Evolutionary conservation across 768 basidiomycete genomes (phyloP), one percentile per base, ranked within the genome.

Genomic region (Gautieria morchelliformis): DNA sequence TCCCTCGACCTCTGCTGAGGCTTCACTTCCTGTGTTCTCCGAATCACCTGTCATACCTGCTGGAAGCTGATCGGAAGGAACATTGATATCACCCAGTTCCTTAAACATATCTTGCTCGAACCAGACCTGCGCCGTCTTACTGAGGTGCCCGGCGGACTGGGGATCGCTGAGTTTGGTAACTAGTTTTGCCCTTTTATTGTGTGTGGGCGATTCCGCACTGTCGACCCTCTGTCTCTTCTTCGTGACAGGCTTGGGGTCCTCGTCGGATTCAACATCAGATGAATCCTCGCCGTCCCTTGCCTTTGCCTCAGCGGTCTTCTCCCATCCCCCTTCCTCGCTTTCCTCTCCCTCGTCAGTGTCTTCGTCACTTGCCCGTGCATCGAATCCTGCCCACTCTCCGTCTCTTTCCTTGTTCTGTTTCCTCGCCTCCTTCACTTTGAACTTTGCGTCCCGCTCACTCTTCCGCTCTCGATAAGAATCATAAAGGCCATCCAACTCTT

Each of bases 91-190:
- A 7, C 81, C 68, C 2, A 78, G 66, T 22, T 79, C 86, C 51
- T 82, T 78, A 75, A 99, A 99, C 45, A 96, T 70, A 52, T 88
- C 87, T 70, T 96, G 95, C 62, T 88, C 85, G 72, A 97, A 99
- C 96, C 96, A 99, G n/a, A 97, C 68, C 63, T 86, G 79, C 2
- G 93, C 81, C 46, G 84, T 77, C 47, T 78, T 78, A 63, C 78
- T 82, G 12, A 66, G 65, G 14, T 71, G 66, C 1, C 66, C 63
- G 19, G 68, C 60, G 17, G 63, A 55, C 59, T 70, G 66, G 0
- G 74, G 70, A 37, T 67, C 69, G 20, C 74, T 74, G 35, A 81
- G 72, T 33, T 76, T 74, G 2, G 77, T 75, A 39, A 82, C 66
- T 14, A 87, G 70, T 42, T 79, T 77, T 19, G 70, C 68, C 52